phyloP scores from a whole-genome alignment of 768 basidiomycete species.

The Kwoniella shandongensis region DNA sequence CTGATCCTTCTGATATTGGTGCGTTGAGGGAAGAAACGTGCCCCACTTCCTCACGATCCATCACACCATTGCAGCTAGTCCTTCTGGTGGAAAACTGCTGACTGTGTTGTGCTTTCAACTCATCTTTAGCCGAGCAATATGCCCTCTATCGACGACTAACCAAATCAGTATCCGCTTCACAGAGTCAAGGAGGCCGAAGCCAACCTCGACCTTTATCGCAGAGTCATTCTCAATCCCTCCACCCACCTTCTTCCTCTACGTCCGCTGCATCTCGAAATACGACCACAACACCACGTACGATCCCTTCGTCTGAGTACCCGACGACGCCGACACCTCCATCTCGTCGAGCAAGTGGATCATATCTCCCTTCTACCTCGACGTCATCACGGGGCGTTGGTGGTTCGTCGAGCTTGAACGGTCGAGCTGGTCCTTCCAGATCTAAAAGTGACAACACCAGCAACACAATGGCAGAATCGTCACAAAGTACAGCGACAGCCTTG shows the following conservation, averaged over 20 bases:
- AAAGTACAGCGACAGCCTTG: constrained; percentile 4
- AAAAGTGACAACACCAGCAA: background rate
- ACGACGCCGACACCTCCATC: constrained; percentile 45
- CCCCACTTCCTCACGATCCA: background rate
- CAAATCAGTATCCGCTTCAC: constrained; percentile 17
- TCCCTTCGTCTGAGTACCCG: constrained; percentile 30
- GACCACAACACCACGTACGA: constrained; percentile 22
- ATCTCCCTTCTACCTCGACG: background rate
- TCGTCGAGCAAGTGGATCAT: constrained; percentile 19
- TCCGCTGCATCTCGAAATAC: constrained; percentile 11
- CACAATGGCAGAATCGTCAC: no score
- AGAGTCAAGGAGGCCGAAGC: background rate
- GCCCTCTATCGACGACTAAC: constrained; percentile 37
- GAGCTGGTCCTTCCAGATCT: constrained; percentile 10
- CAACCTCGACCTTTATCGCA: constrained; percentile 5
- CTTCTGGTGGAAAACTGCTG: no score
- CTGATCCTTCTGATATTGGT: constrained; percentile 51
- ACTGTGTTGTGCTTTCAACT: background rate
- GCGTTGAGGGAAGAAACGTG: constrained; percentile 18
- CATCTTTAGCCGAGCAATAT: constrained; percentile 37
- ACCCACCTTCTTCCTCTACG: constrained; percentile 14
- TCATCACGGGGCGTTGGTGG: background rate
- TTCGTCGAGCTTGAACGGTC: constrained; percentile 4
- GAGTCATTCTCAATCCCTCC: constrained; percentile 12
- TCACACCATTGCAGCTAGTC: no score